Base-by-base conservation (phyloP, 73 alveolate species). In the Urostyla sp. region DNA sequence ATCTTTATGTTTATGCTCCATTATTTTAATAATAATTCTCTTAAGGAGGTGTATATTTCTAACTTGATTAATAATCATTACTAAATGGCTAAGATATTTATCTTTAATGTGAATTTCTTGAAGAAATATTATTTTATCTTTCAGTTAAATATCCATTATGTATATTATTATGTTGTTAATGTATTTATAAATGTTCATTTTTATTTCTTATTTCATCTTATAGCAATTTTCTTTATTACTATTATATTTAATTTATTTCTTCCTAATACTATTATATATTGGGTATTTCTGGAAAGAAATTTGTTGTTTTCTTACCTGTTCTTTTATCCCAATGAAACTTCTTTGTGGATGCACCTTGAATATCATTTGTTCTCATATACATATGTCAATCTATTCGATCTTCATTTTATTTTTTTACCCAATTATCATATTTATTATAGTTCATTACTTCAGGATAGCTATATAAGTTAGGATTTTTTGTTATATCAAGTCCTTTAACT, bases 321-420 rank as follows among this genome's bases (percentile, higher is more conserved):
- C 44, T 38, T 15, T 63, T 44, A 7, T 63, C 6, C 24, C 43
- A 26, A 18, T 63, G 23, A 24, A 63, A 63, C 79, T 43, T 63
- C 44, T 63, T 63, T 21, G 37, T 57, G 5, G 79, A 43, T 8
- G 79, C 79, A 1, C 79, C 79, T 16, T 63, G 61, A 1, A 63
- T 63, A 43, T 63, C 79, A 63, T 63, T 60, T 20, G 79, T 63
- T 43, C 79, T 36, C 40, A 63, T 13, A 7, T 43, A 21, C 26
- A 63, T 43, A 63, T 63, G 79, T 21, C 79, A 21, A 24, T 63
- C 79, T 40, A 57, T 63, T 63, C 79, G 37, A 16, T 63, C 79
- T 26, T 63, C 79, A 18, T 38, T 37, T 40, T 63, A 23, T 3
- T 63, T 2, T 34, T 63, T 63, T 1, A 63, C 43, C 21, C 37